Percentiles rank a stretch among this genome's conserved stretches.
phyloP scores from a whole-genome alignment of 2,329 filamentous ascomycete species.

The Xylaria digitata region DNA sequence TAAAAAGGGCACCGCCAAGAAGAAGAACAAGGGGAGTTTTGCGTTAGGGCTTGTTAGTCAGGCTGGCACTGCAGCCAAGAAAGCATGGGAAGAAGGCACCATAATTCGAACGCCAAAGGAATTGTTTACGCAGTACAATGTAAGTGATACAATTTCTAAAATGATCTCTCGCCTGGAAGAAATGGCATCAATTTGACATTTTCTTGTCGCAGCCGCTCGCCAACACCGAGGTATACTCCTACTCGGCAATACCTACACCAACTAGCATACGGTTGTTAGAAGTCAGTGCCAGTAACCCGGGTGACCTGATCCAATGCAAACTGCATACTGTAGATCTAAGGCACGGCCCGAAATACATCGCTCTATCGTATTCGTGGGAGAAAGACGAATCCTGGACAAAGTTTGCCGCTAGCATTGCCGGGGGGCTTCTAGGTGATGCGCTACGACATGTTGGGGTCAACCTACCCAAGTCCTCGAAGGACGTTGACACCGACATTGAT shows the following conservation, averaged over 20 bases:
- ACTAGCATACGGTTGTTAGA: conserved; percentile 1
- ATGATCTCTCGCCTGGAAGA: neutral
- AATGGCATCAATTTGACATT: neutral
- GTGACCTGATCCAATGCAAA: conserved; percentile 7
- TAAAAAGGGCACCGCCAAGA: neutral
- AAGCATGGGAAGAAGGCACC: conserved; percentile 17
- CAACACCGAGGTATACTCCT: neutral
- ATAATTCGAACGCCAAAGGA: conserved; percentile 22
- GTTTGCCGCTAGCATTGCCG: conserved; percentile 3
- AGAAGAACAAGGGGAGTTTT: conserved; percentile 2
- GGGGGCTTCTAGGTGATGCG: neutral
- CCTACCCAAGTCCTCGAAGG: neutral
- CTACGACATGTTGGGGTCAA: conserved; percentile 2
- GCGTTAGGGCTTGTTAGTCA: neutral
- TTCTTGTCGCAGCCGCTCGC: neutral
- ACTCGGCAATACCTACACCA: neutral
- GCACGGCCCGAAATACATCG: conserved; percentile 18
- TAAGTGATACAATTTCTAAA: conserved; percentile 9
- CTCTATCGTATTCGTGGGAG: conserved; percentile 31
- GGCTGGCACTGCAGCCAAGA: conserved; percentile 15
- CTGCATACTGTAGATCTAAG: conserved; percentile 19
- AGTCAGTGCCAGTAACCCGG: neutral
- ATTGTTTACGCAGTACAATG: conserved; percentile 19
- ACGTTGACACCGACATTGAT: neutral
- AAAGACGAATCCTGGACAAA: conserved; percentile 18